phyloP scores from a whole-genome alignment of 768 basidiomycete species.

The Infundibulicybe gibba region DNA sequence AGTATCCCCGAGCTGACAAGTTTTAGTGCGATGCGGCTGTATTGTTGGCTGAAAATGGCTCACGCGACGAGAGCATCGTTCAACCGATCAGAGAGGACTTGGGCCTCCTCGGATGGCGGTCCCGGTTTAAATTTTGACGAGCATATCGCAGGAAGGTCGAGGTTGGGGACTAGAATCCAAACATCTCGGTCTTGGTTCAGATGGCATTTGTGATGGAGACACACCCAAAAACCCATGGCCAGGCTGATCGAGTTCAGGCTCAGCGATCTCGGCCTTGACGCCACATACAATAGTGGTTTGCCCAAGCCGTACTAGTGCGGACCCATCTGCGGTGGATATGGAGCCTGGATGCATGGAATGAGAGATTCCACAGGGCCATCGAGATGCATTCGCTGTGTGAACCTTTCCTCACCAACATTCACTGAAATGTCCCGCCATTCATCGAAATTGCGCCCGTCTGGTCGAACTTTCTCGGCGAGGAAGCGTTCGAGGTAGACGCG shows the following conservation, averaged over 20 bases:
- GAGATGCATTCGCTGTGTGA: too few relatives aligned
- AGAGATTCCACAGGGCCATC: too few relatives aligned
- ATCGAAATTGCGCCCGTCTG: constrained; percentile 73
- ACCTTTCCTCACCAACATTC: constrained; percentile 64
- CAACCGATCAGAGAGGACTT: constrained; percentile 81
- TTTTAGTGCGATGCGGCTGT: constrained; percentile 4
- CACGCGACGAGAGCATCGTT: constrained; percentile 76
- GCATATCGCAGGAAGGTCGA: constrained; percentile 92
- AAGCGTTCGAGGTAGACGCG: constrained; percentile 85
- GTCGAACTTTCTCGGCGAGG: constrained; percentile 69
- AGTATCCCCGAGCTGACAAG: constrained; percentile 59
- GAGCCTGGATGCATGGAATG: constrained; percentile 57
- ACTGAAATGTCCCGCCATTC: constrained; percentile 75
- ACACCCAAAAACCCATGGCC: constrained; percentile 81
- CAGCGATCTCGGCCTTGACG: constrained; percentile 92
- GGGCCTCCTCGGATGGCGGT: constrained; percentile 92
- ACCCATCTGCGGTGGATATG: constrained; percentile 91
- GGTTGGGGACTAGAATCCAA: constrained; percentile 73
- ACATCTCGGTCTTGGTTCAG: background rate
- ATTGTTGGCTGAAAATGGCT: constrained; percentile 20
- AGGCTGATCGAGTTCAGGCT: constrained; percentile 78
- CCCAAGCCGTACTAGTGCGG: constrained; percentile 86
- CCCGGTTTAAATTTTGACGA: constrained; percentile 94
- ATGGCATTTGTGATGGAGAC: constrained; percentile 9
- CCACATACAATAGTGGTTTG: constrained; percentile 96